Conservation (phyloP, 2,329 filamentous ascomycete species). For the Pezicula carpinea region DNA sequence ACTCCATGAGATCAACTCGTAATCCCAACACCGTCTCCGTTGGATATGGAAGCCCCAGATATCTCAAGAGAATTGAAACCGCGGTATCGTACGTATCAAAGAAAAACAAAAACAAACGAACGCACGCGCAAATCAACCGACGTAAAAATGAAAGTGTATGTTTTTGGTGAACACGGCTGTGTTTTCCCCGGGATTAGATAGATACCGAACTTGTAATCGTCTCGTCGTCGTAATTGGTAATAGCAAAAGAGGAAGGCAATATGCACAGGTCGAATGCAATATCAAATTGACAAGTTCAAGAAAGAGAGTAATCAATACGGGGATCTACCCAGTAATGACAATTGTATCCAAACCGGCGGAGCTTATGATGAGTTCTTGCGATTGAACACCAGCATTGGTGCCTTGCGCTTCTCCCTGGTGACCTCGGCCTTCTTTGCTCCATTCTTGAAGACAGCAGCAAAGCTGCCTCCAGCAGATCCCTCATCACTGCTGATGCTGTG, state of each 20-base stretch:
- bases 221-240: constrained; percentile 29
- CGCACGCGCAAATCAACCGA: too few species aligned
- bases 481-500: constrained; percentile 65
- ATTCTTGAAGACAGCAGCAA: constrained; percentile 63
- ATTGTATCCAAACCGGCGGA: constrained; percentile 7
- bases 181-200: not conserved
- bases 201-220: constrained; percentile 3
- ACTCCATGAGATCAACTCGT: too few species aligned
- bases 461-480: constrained; percentile 55
- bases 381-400: constrained; percentile 85
- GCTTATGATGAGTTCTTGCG: constrained; percentile 64
- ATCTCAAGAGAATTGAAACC: constrained; percentile 1
- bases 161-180: not conserved
- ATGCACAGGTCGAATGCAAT: constrained; percentile 34
- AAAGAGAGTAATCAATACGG: constrained; percentile 25
- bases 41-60: not conserved
- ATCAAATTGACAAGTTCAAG: constrained; percentile 31
- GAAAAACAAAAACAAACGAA: not conserved
- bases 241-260: constrained; percentile 24
- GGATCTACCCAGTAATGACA: constrained; percentile 29
- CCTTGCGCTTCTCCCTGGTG: constrained; percentile 66
- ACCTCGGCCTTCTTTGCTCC: constrained; percentile 51
- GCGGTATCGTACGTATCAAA: not conserved
- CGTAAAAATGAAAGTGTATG: constrained; percentile 1
- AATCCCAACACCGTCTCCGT: too few species aligned